Evolutionary conservation across 331 rosid species (phyloP).

Genomic region (Dryas integrifolia): DNA sequence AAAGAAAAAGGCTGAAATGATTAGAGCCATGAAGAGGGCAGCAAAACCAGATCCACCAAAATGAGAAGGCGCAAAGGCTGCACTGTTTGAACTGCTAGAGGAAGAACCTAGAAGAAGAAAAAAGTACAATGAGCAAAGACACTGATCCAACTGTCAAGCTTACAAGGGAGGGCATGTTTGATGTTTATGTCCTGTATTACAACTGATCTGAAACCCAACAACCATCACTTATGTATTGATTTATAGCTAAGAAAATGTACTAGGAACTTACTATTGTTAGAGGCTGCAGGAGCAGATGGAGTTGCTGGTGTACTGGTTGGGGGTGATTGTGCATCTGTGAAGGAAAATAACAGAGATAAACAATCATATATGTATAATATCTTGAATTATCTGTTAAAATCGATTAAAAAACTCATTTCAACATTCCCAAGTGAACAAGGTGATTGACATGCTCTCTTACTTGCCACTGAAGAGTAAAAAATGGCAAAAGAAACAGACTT

Average conservation of each 20-base stretch:
- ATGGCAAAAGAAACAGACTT: no score
- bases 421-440: no score
- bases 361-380: neutral
- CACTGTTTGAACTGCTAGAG: neutral
- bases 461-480: no score
- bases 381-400: no score
- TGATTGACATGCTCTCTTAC: no score
- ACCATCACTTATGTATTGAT: neutral
- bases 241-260: neutral
- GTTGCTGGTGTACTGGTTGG: slow-evolving; percentile 1
- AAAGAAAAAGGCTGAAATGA: slow-evolving; percentile 15
- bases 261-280: neutral
- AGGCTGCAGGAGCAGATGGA: neutral
- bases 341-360: neutral
- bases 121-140: neutral
- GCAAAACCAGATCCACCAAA: neutral
- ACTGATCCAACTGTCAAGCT: neutral
- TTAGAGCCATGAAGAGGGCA: neutral
- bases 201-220: neutral
- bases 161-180: neutral
- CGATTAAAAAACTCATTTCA: no score
- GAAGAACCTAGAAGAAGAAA: slow-evolving; percentile 10
- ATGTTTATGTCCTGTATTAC: neutral
- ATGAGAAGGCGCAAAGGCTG: neutral
- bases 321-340: neutral